Evolutionary conservation across 148 eudicot genomes (phyloP), one percentile per base, ranked within the genome.

Genomic region (Diospyros kaki): DNA sequence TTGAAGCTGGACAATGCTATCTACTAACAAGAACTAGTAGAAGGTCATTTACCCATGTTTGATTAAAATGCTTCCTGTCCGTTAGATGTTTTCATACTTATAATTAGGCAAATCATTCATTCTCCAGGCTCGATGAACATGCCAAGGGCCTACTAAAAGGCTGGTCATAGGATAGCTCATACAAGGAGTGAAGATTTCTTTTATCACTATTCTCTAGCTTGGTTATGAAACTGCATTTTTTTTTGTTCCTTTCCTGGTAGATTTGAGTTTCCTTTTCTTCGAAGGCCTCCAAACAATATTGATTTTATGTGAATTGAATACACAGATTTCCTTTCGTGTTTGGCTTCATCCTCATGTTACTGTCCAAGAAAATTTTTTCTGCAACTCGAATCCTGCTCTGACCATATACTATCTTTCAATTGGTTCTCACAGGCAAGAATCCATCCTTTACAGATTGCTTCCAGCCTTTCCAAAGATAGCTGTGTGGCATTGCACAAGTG

Each of bases 371-470:
- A 2, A 2, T 46, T 66, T 15, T 46, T 13, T 41, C 15, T n/a
- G 10, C 70, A 46, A 51, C 54, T 68, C 43, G 9, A 18, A 52
- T 51, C 17, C 13, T 52, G 39, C 39, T 63, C 5, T 28, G 28
- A 28, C 28, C 28, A 38, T 70, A 38, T 59, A n/a, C 14, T 9
- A 18, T 67, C 38, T 12, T 43, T 11, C 2, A 40, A 58, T 9
- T 68, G 63, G 17, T 15, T 69, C 78, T 62, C 56, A 60, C 87
- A 95, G 97, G 96, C 99, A 69, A 90, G 83, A 80, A 90, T 92
- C 62, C 99, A 95, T 83, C 99, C 99, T 18, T 66, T 80, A 76
- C 94, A 88, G 77, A 76, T 14, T 71, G 86, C 89, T 48, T 77
- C 90, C 67, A 86, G 90, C 82, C 81, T 92, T 45, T 84, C 97